A percentile compares a stretch with the other conserved stretches of the same genome.
phyloP scores from a whole-genome alignment of 2,329 filamentous ascomycete genomes.

The Phialophora tarda region DNA sequence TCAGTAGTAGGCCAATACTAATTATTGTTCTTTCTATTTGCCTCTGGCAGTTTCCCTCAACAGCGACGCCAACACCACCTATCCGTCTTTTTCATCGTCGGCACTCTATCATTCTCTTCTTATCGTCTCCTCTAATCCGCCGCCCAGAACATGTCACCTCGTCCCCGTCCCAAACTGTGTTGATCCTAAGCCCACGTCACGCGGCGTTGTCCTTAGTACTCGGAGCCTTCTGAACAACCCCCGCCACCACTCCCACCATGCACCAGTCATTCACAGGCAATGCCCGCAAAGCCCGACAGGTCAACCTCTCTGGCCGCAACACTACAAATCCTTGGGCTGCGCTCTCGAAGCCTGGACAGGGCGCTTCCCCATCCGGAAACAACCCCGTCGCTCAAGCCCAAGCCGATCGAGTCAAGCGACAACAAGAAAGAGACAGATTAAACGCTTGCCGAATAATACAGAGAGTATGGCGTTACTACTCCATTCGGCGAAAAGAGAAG shows the following conservation, averaged over 20 bases:
- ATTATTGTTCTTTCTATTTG: slow-evolving; percentile 11
- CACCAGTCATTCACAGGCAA: slow-evolving; percentile 90
- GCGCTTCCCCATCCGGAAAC: slow-evolving; percentile 52
- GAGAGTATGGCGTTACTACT: slow-evolving; percentile 79
- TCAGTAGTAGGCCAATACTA: slow-evolving; percentile 1
- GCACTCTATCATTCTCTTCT: neutral
- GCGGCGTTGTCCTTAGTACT: neutral
- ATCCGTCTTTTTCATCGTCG: neutral
- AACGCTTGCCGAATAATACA: slow-evolving; percentile 78
- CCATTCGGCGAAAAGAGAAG: slow-evolving; percentile 64
- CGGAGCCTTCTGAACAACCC: neutral
- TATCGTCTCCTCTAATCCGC: neutral
- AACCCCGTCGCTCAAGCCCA: slow-evolving; percentile 84
- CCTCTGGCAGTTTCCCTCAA: slow-evolving; percentile 16
- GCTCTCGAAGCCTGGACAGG: slow-evolving; percentile 42
- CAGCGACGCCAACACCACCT: neutral
- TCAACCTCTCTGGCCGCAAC: slow-evolving; percentile 88
- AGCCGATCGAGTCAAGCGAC: slow-evolving; percentile 79
- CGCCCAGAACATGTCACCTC: neutral
- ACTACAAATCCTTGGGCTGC: slow-evolving; percentile 73
- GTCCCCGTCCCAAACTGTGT: neutral
- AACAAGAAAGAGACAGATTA: slow-evolving; percentile 77
- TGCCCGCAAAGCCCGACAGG: slow-evolving; percentile 83
- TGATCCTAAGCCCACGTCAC: neutral
- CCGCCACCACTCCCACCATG: slow-evolving; percentile 60